Base-by-base conservation (phyloP, 768 basidiomycete genomes). In the Wakefieldia striispora region DNA sequence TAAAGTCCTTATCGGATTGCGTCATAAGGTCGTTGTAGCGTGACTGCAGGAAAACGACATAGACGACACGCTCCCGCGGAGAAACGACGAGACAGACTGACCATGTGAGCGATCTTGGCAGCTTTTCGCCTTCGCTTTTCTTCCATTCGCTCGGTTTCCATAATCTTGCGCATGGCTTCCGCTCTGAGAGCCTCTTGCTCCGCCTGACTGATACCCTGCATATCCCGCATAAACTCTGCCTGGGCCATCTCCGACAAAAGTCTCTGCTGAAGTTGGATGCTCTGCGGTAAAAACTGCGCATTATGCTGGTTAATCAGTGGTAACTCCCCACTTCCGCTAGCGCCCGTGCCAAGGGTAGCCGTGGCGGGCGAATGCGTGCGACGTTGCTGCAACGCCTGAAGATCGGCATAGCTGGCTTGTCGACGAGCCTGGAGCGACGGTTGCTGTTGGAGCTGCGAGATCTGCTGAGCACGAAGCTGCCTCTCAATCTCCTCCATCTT, bases 1-100 rank as follows among this genome's bases (percentile, higher is more conserved):
- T 98, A 65, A 98, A 99, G 64, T 98, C 97, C 72, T 98, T 98
- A 76, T 99, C 97, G 11, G 91, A 94, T 70, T 94, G 92, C 3
- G 92, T 93, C 93, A 95, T 95, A 33, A 95, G 77, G 66, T 94
- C 91, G 58, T 95, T 95, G 63, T 94, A 94, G 51, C 90, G 84
- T 52, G 93, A 82, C 92, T 93, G 45, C 9, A 55, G 17, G 14
- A 39, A 24, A 17, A 29, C 1, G 3, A 23, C 49, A 21, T 40
- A 4, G 16, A 31, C 54, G 11, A 47, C 19, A 37, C 17, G 3
- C 20, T 43, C 13, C 35, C 17, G n/a, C 16, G 26, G 34, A 23
- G 42, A 35, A 41, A 43, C 5, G 26, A 35, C 34, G 31, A 35
- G 8, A 27, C 4, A 17, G 6, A 69, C 75, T 41, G 59, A 86